phyloP scores from a whole-genome alignment of 2,329 filamentous ascomycete species.

The Geosmithia morbida region DNA sequence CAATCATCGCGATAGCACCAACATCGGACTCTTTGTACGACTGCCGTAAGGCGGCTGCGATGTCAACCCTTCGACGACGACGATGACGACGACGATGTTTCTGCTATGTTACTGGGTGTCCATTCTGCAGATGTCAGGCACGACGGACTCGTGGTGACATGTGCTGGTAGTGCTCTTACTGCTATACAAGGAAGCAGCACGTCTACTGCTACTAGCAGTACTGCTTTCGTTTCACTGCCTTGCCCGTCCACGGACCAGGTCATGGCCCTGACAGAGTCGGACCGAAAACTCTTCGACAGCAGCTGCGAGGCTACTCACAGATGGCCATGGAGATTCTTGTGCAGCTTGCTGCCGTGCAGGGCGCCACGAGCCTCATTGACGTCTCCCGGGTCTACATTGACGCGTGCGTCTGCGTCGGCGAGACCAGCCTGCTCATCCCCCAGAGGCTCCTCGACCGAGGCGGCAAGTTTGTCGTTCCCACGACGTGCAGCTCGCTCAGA shows the following conservation, averaged over 20 bases:
- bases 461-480: conserved; percentile 20
- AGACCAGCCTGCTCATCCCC: conserved; percentile 19
- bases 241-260: not conserved
- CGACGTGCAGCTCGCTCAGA: conserved; percentile 26
- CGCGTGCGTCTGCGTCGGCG: conserved; percentile 25
- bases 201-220: not conserved
- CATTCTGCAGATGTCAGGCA: not conserved
- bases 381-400: conserved; percentile 27
- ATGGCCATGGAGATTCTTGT: conserved; percentile 22
- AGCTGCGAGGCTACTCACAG: conserved; percentile 12
- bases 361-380: conserved; percentile 16
- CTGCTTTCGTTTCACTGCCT: too few species aligned
- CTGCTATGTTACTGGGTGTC: not conserved
- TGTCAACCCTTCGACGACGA: too few species aligned
- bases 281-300: conserved; percentile 2
- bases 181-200: too few species aligned
- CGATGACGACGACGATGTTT: conserved; percentile 7
- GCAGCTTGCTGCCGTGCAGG: conserved; percentile 18
- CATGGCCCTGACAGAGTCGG: conserved; percentile 4
- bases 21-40: too few species aligned
- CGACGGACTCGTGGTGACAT: too few species aligned
- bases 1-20: too few species aligned
- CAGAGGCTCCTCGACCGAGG: conserved; percentile 16
- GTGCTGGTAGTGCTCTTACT: too few species aligned
- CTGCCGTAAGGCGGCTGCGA: too few species aligned